Percentiles rank a stretch among this genome's conserved stretches.
Evolutionary conservation across 148 eudicot species (phyloP).

Genomic region (Cornus kousa): DNA sequence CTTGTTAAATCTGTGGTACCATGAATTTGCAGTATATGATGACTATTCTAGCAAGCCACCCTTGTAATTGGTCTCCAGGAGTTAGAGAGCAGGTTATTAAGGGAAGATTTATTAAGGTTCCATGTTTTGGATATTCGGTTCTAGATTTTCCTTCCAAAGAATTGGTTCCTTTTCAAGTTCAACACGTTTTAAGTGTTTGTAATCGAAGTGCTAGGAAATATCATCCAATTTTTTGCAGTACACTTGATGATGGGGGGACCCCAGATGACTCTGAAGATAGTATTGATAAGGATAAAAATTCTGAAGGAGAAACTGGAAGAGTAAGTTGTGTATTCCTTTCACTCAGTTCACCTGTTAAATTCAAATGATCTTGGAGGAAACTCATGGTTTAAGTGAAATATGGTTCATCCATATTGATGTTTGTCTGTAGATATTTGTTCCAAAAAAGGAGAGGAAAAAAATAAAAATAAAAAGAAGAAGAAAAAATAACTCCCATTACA

Average conservation of each 20-base stretch:
- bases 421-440: neutral
- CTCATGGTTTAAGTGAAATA: neutral
- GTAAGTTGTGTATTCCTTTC: slow-evolving; percentile 17
- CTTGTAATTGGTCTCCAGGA: slow-evolving; percentile 20
- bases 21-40: slow-evolving; percentile 13
- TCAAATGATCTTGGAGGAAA: neutral
- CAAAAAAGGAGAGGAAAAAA: neutral
- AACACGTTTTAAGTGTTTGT: slow-evolving; percentile 11
- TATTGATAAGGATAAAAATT: slow-evolving; percentile 18
- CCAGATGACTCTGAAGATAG: slow-evolving; percentile 24
- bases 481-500: neutral
- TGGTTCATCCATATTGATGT: neutral
- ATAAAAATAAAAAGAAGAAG: too few relatives aligned
- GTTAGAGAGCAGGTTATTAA: slow-evolving; percentile 13
- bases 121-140: slow-evolving; percentile 25
- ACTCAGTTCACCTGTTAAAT: neutral
- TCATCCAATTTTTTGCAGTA: slow-evolving; percentile 32
- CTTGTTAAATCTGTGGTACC: neutral
- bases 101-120: slow-evolving; percentile 14
- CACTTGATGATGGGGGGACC: slow-evolving; percentile 27
- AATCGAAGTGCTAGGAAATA: slow-evolving; percentile 12
- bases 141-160: slow-evolving; percentile 13
- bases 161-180: slow-evolving; percentile 17
- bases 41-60: slow-evolving; percentile 26
- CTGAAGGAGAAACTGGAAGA: slow-evolving; percentile 25